Base-by-base conservation (phyloP, 176 grass and related monocot genomes). In the Cenchrus purpureus region DNA sequence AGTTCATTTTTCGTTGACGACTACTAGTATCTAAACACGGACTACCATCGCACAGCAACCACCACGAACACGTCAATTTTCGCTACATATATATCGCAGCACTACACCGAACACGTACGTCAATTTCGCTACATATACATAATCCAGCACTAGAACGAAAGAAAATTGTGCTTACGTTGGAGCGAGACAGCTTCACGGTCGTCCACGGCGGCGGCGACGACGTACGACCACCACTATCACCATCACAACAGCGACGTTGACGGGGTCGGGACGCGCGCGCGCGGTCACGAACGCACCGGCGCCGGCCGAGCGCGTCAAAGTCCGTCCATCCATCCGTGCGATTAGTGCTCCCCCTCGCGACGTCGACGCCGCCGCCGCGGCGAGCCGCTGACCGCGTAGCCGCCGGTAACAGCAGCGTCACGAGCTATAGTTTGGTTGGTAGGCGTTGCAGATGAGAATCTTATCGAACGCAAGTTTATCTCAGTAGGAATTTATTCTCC, bases 241-340 rank as follows among this genome's bases (percentile, higher is more conserved):
- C 72, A 71, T 46, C 68, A 6, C 17, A 0, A 70, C 42, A 46
- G 42, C 67, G 67, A 70, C 19, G 42, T 70, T 70, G 68, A 70
- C 68, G 42, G 42, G 42, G 68, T n/a, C 54, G 15, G 15, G 15
- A 51, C 49, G 49, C 49, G 48, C 48, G 48, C 48, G 48, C 48
- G 11, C 49, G 12, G 49, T 11, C 49, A 51, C 49, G 49, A 51
- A 12, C 54, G 5, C 66, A 42, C 8, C 69, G 44, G 69, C 19
- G 1, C 16, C 64, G 64, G 0, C 64, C 64, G 63, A 48, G 74
- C 37, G 37, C 37, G 37, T 85, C 83, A 78, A 78, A 34, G 22
- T 28, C 46, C 45, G 15, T 43, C 45, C 45, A 29, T 43, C 66
- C 67, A 15, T 32, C 34, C 77, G 46, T 57, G 34, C 67, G 76